Conservation (phyloP, 768 basidiomycete genomes). For the Lentinula detonsa region DNA sequence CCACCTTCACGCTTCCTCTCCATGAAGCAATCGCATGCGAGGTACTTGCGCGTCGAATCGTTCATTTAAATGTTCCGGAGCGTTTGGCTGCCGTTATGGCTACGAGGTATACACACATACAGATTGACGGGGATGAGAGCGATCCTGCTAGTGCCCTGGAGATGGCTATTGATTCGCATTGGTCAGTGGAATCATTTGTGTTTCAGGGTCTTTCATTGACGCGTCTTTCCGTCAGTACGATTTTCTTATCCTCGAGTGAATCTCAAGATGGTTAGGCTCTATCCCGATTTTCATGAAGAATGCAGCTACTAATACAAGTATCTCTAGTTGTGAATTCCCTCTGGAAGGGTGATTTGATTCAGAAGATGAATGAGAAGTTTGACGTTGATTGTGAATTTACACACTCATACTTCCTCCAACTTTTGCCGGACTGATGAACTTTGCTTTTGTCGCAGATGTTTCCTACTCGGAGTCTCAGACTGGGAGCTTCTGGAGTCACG, state of each 20-base stretch:
- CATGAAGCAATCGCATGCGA: conserved; percentile 72
- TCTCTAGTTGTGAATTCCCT: conserved; percentile 67
- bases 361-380: conserved; percentile 65
- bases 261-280: conserved; percentile 63
- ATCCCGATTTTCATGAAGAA: not conserved
- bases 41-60: conserved; percentile 72
- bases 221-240: conserved; percentile 39
- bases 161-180: conserved; percentile 87
- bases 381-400: conserved; percentile 66
- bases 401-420: no score
- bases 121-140: conserved; percentile 72
- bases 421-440: not conserved
- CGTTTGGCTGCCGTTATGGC: conserved; percentile 68
- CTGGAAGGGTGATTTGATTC: conserved; percentile 81
- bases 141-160: conserved; percentile 77
- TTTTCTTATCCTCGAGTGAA: conserved; percentile 82
- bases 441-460: conserved; percentile 44
- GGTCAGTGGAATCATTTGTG: conserved; percentile 35
- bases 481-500: conserved; percentile 57
- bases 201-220: not conserved
- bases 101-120: conserved; percentile 64
- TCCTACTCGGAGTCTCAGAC: conserved; percentile 53
- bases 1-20: not conserved
- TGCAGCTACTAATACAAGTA: not conserved
- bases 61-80: conserved; percentile 59